phyloP scores from a whole-genome alignment of 139 green algal species.

The Spirogloea muscicola region DNA sequence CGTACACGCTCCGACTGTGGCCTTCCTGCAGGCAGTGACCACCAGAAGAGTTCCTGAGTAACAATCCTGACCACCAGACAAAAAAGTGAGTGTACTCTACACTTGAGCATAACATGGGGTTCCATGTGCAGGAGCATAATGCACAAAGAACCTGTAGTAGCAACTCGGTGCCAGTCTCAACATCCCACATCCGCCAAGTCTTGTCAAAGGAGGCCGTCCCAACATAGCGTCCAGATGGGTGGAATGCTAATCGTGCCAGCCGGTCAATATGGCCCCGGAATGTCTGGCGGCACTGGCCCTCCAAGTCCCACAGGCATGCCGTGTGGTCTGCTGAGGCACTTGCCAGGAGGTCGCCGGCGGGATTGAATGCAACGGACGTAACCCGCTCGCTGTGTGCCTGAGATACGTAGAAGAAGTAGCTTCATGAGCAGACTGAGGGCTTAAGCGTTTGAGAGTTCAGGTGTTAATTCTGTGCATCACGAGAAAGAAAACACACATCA shows the following conservation, averaged over 20 bases:
- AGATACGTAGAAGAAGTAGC: not conserved
- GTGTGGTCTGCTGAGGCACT: slow-evolving; percentile 70
- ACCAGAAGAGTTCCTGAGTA: too few species aligned
- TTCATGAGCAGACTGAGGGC: not conserved
- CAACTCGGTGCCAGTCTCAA: slow-evolving; percentile 72
- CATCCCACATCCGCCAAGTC: slow-evolving; percentile 96
- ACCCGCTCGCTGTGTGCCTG: slow-evolving; percentile 62
- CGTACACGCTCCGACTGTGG: slow-evolving; percentile 86
- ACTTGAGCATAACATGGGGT: too few species aligned
- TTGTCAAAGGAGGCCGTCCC: slow-evolving; percentile 76
- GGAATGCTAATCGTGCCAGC: slow-evolving; percentile 65
- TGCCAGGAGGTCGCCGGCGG: too few species aligned
- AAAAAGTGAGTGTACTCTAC: too few species aligned
- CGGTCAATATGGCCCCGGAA: slow-evolving; percentile 59
- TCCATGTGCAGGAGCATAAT: too few species aligned
- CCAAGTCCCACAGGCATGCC: slow-evolving; percentile 30
- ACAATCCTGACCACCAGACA: too few species aligned
- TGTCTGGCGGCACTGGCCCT: slow-evolving; percentile 54
- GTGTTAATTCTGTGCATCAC: not conserved
- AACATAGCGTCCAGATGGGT: slow-evolving; percentile 80
- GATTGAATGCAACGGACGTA: slow-evolving; percentile 83
- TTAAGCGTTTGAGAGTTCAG: too few species aligned
- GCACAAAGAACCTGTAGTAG: too few species aligned
- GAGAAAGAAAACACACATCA: not conserved
- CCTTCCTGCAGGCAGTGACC: slow-evolving; percentile 99